These are phyloP conservation scores for Diaporthe capsici DNA, from an alignment of 2,329 filamentous ascomycete species.

Conservation along the genomic window DNA sequence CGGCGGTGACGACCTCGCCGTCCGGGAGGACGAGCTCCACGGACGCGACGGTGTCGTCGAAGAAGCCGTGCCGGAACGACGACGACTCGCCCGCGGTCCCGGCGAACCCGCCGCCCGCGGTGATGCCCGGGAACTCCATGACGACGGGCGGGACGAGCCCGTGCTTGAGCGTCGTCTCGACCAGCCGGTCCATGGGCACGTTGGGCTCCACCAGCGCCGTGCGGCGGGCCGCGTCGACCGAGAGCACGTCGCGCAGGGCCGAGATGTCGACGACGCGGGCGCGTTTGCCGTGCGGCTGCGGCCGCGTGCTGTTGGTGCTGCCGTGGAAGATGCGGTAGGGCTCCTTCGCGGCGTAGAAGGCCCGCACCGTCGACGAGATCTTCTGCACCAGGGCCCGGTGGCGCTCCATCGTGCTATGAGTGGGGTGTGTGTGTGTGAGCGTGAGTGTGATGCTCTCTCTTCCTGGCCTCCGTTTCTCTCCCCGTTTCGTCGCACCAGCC, in stretches of 20 bases:
- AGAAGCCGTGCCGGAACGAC: slow-evolving; percentile 79
- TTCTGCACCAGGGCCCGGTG: slow-evolving; percentile 63
- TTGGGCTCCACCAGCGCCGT: slow-evolving; percentile 82
- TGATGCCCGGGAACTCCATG: slow-evolving; percentile 84
- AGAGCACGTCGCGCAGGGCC: slow-evolving; percentile 73
- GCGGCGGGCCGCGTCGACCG: slow-evolving; percentile 67
- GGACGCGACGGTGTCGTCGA: slow-evolving; percentile 73
- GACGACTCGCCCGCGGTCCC: slow-evolving; percentile 80
- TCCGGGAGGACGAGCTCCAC: slow-evolving; percentile 80
- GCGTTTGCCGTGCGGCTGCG: slow-evolving; percentile 60
- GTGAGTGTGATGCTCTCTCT: background rate
- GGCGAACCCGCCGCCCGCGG: slow-evolving; percentile 78
- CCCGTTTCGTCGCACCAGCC: background rate
- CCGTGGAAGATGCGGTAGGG: slow-evolving; percentile 84
- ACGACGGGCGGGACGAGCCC: slow-evolving; percentile 79
- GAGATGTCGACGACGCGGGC: slow-evolving; percentile 74
- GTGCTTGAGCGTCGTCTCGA: slow-evolving; percentile 74
- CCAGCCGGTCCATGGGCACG: slow-evolving; percentile 76
- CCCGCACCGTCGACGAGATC: slow-evolving; percentile 62
- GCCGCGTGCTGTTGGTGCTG: slow-evolving; percentile 81
- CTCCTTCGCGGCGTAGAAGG: slow-evolving; percentile 62
- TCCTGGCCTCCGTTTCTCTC: background rate
- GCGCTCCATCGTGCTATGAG: slow-evolving; percentile 56
- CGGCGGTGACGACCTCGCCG: slow-evolving; percentile 71
- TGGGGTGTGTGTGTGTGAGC: too few species aligned